Conservation (phyloP, 202 grass and related monocot species). For the Panicum hallii region DNA sequence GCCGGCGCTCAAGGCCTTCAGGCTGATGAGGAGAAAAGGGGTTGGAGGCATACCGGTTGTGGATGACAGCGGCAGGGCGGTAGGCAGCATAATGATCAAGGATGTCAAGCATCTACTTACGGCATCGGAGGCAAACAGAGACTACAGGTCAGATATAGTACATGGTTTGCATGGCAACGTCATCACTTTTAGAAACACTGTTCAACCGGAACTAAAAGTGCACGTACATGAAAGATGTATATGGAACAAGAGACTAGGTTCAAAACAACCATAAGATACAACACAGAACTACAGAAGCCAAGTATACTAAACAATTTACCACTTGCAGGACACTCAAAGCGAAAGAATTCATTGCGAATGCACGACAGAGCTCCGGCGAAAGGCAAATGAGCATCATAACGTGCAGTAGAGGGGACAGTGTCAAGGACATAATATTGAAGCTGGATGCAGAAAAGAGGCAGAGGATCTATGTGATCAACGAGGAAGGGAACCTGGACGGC, state of each 20-base stretch:
- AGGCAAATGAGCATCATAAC: slow-evolving; percentile 68
- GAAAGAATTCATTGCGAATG: slow-evolving; percentile 63
- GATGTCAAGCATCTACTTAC: slow-evolving; percentile 73
- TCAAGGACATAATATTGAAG: slow-evolving; percentile 80
- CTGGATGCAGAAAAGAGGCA: slow-evolving; percentile 80
- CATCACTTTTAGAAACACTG: neutral
- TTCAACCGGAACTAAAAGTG: neutral
- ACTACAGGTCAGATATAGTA: slow-evolving; percentile 55
- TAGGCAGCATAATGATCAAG: slow-evolving; percentile 73
- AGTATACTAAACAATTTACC: neutral
- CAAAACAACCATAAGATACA: neutral
- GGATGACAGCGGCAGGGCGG: slow-evolving; percentile 51
- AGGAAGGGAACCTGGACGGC: slow-evolving; percentile 66
- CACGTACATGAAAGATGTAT: neutral
- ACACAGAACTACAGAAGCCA: neutral
- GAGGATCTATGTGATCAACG: slow-evolving; percentile 71
- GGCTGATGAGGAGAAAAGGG: slow-evolving; percentile 68
- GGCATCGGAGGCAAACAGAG: slow-evolving; percentile 45
- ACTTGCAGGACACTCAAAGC: slow-evolving; percentile 64
- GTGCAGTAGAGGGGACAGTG: slow-evolving; percentile 62
- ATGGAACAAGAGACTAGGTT: neutral
- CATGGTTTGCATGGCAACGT: neutral
- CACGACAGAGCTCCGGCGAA: slow-evolving; percentile 55
- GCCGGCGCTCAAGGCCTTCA: slow-evolving; percentile 74
- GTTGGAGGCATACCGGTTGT: slow-evolving; percentile 73